Conservation (phyloP, 768 basidiomycete genomes). For the Lyophyllum decastes region DNA sequence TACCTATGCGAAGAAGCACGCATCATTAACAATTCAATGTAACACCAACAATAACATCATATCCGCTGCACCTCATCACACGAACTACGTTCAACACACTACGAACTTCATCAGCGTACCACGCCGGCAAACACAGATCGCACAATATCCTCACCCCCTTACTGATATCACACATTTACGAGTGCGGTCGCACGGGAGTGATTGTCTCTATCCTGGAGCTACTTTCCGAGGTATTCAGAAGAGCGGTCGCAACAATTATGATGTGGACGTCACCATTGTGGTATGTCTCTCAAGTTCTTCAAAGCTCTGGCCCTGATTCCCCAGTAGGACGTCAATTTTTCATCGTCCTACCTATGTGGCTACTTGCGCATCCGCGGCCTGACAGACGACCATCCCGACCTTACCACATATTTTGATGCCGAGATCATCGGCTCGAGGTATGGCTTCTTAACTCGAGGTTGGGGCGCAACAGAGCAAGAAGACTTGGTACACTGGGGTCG, state of each 20-base stretch:
- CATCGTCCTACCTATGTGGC: constrained; percentile 83
- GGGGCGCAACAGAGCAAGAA: constrained; percentile 89
- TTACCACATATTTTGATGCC: constrained; percentile 96
- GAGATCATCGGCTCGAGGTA: constrained; percentile 91
- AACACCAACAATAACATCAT: constrained; percentile 17
- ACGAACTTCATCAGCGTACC: constrained; percentile 15
- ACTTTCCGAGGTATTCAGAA: constrained; percentile 91
- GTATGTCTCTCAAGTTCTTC: constrained; percentile 49
- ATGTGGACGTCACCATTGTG: constrained; percentile 89
- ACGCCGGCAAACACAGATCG: constrained; percentile 17
- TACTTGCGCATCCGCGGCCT: constrained; percentile 92
- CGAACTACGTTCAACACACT: constrained; percentile 13
- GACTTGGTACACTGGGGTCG: constrained; percentile 95
- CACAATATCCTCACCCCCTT: constrained; percentile 49
- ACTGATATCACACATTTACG: constrained; percentile 78
- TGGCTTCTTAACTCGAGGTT: constrained; percentile 88
- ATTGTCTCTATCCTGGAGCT: constrained; percentile 87
- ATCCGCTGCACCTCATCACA: constrained; percentile 15
- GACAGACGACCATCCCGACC: constrained; percentile 92
- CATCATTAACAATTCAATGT: constrained; percentile 23
- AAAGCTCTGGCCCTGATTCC: constrained; percentile 5
- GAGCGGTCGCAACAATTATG: constrained; percentile 91
- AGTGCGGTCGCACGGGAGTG: constrained; percentile 68
- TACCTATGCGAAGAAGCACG: constrained; percentile 24
- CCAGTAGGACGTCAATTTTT: constrained; percentile 79